phyloP scores from a whole-genome alignment of 1,139 yeast genomes.

The Geotrichum europaeum region DNA sequence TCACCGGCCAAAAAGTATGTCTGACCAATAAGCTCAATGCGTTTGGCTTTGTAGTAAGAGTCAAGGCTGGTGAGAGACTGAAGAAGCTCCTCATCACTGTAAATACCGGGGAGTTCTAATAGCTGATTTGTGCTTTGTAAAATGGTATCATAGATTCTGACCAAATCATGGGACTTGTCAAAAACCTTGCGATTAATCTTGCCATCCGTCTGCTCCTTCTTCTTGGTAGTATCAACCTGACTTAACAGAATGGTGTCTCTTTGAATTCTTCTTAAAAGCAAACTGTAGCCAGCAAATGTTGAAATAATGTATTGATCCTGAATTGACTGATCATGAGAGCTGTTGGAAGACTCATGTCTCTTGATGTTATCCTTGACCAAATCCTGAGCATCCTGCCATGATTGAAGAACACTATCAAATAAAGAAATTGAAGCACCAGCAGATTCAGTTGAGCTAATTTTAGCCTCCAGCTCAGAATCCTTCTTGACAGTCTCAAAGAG shows the following conservation, averaged over 20 bases:
- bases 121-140: constrained; percentile 49
- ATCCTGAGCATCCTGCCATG: constrained; percentile 53
- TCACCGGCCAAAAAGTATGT: constrained; percentile 45
- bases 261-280: constrained; percentile 58
- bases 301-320: constrained; percentile 71
- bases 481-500: constrained; percentile 36
- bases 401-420: constrained; percentile 44
- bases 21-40: constrained; percentile 44
- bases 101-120: constrained; percentile 83
- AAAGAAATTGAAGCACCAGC: constrained; percentile 24
- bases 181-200: constrained; percentile 28
- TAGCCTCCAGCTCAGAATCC: constrained; percentile 24
- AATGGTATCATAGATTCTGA: constrained; percentile 48
- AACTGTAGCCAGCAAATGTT: constrained; percentile 68
- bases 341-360: constrained; percentile 40
- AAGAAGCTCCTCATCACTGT: constrained; percentile 67
- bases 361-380: constrained; percentile 48
- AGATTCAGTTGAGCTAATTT: constrained; percentile 23
- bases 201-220: constrained; percentile 23
- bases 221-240: constrained; percentile 30
- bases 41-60: constrained; percentile 43
- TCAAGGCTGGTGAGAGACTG: constrained; percentile 48
- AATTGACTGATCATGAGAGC: constrained; percentile 42
- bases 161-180: constrained; percentile 42
- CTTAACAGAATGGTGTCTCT: constrained; percentile 55